Conservation (phyloP, 257 asterid species). For the Catharanthus roseus region DNA sequence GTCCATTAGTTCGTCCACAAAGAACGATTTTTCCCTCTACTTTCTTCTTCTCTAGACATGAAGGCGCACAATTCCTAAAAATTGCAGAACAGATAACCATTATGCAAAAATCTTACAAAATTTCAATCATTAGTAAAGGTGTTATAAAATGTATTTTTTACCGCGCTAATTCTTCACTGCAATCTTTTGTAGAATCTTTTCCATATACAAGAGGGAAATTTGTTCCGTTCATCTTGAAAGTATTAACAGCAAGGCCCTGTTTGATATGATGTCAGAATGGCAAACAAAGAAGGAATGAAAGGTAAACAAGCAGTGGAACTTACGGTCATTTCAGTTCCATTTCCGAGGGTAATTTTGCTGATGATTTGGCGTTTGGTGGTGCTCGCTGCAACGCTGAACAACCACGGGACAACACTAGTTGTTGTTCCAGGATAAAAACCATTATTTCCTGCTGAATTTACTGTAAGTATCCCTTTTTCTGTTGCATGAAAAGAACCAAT, state of each 20-base stretch:
- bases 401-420: constrained; percentile 37
- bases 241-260: constrained; percentile 31
- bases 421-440: constrained; percentile 2
- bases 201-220: constrained; percentile 21
- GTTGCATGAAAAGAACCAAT: constrained; percentile 36
- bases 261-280: background rate
- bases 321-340: constrained; percentile 29
- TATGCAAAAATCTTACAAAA: background rate
- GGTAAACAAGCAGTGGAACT: background rate
- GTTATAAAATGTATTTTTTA: background rate
- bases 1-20: constrained; percentile 1
- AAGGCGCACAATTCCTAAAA: constrained; percentile 17
- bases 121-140: background rate
- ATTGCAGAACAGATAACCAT: background rate
- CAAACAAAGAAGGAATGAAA: background rate
- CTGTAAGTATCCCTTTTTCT: constrained; percentile 29
- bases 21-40: constrained; percentile 38
- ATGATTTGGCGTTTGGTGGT: constrained; percentile 30
- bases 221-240: constrained; percentile 17
- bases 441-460: constrained; percentile 36
- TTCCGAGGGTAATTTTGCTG: constrained; percentile 31
- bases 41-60: constrained; percentile 20
- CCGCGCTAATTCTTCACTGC: background rate
- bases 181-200: background rate
- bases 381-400: constrained; percentile 39